Percentiles rank a stretch among this genome's conserved stretches.
These are phyloP conservation scores for Verbena officinalis DNA, from an alignment of 257 asterid species.

Conservation along the genomic window DNA sequence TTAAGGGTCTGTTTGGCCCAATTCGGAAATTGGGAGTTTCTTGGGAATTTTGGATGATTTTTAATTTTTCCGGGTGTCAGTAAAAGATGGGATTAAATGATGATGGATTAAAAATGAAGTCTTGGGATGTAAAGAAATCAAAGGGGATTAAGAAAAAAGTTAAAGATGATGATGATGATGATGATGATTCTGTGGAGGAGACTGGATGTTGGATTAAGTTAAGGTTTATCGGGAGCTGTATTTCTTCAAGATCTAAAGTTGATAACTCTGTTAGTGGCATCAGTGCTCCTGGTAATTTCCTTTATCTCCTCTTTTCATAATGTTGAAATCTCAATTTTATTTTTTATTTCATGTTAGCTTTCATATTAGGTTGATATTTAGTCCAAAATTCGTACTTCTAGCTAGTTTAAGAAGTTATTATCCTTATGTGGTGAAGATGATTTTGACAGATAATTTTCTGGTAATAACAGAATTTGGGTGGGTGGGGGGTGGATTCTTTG, in stretches of 20 bases:
- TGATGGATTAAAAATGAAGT: constrained; percentile 51
- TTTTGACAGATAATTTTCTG: not conserved
- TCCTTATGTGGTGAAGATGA: constrained; percentile 20
- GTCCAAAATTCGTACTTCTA: not conserved
- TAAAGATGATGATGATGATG: constrained; percentile 38
- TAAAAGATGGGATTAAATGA: constrained; percentile 69
- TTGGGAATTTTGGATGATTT: constrained; percentile 41
- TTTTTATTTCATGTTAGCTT: constrained; percentile 7
- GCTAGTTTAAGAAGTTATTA: constrained; percentile 1
- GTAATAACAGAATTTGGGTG: not conserved
- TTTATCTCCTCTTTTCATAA: not conserved
- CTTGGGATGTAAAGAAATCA: constrained; percentile 50
- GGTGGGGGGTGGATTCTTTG: constrained; percentile 15
- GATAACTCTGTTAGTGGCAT: constrained; percentile 91
- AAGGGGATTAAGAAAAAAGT: constrained; percentile 45
- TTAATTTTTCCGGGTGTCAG: constrained; percentile 22
- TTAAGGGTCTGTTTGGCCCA: constrained; percentile 16
- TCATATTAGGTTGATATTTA: not conserved
- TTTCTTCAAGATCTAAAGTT: constrained; percentile 97
- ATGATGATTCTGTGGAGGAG: constrained; percentile 35
- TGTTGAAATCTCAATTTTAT: constrained; percentile 4
- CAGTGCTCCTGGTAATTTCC: constrained; percentile 69
- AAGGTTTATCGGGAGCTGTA: constrained; percentile 78
- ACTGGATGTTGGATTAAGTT: constrained; percentile 79
- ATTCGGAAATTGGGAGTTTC: constrained; percentile 21